Evolutionary conservation across 73 alveolate species (phyloP), one percentile per base, ranked within the genome.

Genomic region (Symbiodinium pilosum): DNA sequence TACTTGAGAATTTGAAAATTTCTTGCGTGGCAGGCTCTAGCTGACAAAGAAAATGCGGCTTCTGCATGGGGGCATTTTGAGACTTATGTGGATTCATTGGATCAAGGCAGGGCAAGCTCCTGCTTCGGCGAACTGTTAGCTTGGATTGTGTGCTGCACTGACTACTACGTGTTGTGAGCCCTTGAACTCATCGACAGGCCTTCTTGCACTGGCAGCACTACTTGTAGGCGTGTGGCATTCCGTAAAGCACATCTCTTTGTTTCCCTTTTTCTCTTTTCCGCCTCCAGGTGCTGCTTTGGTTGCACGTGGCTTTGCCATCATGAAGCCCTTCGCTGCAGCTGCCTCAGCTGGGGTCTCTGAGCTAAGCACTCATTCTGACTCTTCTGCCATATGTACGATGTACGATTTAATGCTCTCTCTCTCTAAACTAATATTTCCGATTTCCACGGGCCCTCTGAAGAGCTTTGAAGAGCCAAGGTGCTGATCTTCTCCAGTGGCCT

Each of bases 251-350:
- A 47, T 6, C n/a, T n/a, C n/a, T n/a, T n/a, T n/a, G n/a, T n/a
- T n/a, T n/a, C n/a, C n/a, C n/a, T n/a, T n/a, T n/a, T n/a, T n/a
- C n/a, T n/a, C 71, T 54, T 12, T 21, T 21, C 71, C 16, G 71
- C 16, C n/a, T 26, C 77, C 77, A 64, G 77, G 94, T 24, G 84
- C 59, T 3, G n/a, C 30, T 18, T 39, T 87, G 42, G 85, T 52
- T 3, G 94, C 94, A 2, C 84, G 94, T 9, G 94, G 94, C 84
- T 87, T 87, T 38, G 94, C 94, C n/a, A 12, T 87, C 43, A 87
- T 87, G 94, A 87, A 87, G 94, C 94, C 94, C n/a, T 9, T 64
- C 38, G 32, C 36, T 64, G 77, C 28, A 36, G 30, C 38, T 1
- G 39, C 41, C 77, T 64, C 11, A 64, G 77, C 38, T 21, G 16